A percentile compares a stretch with the other conserved stretches of the same genome.
phyloP scores from a whole-genome alignment of 768 basidiomycete genomes.

The Naematelia encephala region DNA sequence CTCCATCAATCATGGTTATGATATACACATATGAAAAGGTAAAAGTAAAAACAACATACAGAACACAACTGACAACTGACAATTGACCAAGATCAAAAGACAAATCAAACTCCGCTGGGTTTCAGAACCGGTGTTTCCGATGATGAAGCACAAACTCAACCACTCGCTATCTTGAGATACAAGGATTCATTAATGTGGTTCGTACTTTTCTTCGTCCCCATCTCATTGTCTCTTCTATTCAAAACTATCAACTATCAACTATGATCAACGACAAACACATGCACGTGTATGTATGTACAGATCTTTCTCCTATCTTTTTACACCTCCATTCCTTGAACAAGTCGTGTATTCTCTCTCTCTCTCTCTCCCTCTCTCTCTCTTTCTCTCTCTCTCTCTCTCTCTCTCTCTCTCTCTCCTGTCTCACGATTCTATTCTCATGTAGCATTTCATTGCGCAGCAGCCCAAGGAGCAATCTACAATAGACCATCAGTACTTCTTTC shows the following conservation, averaged over 20 bases:
- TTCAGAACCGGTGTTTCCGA: neutral
- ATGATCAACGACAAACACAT: neutral
- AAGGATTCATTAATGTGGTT: neutral
- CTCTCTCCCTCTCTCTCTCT: neutral
- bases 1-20: neutral
- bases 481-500: neutral
- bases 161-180: neutral
- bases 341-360: neutral
- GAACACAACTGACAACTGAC: no score
- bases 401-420: no score
- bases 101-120: neutral
- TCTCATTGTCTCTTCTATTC: neutral
- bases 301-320: no score
- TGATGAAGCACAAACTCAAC: no score
- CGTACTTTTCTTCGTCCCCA: neutral
- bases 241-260: no score
- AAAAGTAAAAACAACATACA: no score
- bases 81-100: no score
- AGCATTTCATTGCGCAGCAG: constrained; percentile 5
- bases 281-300: neutral
- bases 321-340: no score
- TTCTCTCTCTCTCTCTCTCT: neutral
- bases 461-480: constrained; percentile 26
- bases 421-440: no score
- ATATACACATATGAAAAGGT: neutral